Conservation (phyloP, 768 basidiomycete species). For the Auricularia sp. region DNA sequence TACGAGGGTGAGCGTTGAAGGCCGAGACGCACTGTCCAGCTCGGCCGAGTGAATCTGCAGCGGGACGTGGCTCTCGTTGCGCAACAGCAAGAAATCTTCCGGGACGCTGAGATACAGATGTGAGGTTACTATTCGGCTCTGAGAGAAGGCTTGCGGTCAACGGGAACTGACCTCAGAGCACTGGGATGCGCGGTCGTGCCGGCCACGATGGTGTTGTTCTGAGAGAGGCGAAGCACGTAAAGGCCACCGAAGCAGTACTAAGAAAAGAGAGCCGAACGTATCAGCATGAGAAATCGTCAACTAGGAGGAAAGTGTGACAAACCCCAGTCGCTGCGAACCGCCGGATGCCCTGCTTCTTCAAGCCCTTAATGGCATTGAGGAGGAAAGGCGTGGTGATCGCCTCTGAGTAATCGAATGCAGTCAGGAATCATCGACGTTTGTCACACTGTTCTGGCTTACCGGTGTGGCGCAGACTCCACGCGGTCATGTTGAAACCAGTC, state of each 20-base stretch:
- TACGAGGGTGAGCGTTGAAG: neutral
- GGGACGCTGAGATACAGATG: neutral
- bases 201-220: neutral
- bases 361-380: neutral
- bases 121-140: no score
- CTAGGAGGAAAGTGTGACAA: neutral
- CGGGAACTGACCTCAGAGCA: neutral
- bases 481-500: neutral
- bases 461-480: neutral
- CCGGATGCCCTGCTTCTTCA: neutral
- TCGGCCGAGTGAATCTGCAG: slow-evolving; percentile 1
- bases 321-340: neutral
- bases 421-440: no score
- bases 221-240: neutral
- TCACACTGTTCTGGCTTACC: neutral
- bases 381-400: neutral
- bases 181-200: neutral
- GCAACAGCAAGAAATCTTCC: neutral
- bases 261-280: neutral
- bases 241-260: neutral
- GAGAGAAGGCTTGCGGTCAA: no score
- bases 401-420: neutral
- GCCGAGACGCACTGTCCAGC: neutral
- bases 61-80: neutral
- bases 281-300: neutral